Percentiles rank a stretch among this genome's conserved stretches.
These are phyloP conservation scores for Trypanosoma melophagium DNA, from an alignment of 208 protist species.

Conservation along the genomic window DNA sequence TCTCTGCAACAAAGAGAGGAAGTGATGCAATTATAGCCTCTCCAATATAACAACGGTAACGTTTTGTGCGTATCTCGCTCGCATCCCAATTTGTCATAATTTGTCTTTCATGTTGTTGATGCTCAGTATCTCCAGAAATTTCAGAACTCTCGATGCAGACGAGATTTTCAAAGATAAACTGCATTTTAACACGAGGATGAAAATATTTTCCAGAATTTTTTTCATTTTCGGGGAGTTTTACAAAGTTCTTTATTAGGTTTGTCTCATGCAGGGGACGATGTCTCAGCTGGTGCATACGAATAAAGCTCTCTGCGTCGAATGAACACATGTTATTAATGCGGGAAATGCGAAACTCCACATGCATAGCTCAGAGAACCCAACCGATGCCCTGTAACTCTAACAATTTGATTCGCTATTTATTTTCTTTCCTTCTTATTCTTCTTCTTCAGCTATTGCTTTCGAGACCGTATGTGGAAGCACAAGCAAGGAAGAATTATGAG, in stretches of 20 bases:
- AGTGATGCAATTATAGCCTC: conserved; percentile 72
- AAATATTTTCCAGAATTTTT: conserved; percentile 4
- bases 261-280: conserved; percentile 1
- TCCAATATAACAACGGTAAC: conserved; percentile 35
- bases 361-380: conserved; percentile 42
- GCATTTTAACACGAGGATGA: conserved; percentile 47
- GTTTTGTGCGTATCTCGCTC: conserved; percentile 65
- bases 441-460: conserved; percentile 5
- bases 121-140: conserved; percentile 28
- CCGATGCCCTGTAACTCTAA: too few relatives aligned
- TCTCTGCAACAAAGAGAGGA: conserved; percentile 50
- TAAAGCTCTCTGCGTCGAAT: conserved; percentile 78
- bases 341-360: conserved; percentile 73
- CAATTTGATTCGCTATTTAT: too few relatives aligned
- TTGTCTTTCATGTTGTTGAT: conserved; percentile 56
- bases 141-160: conserved; percentile 65
- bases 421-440: neutral
- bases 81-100: conserved; percentile 57
- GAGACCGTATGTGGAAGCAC: conserved; percentile 2
- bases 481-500: conserved; percentile 2
- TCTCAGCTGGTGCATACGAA: conserved; percentile 71
- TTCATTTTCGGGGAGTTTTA: conserved; percentile 5
- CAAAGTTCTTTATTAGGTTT: neutral
- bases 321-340: conserved; percentile 48
- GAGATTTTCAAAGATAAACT: conserved; percentile 73